Conservation (phyloP, 1,284 basidiomycete genomes). For the Mycena sp. region DNA sequence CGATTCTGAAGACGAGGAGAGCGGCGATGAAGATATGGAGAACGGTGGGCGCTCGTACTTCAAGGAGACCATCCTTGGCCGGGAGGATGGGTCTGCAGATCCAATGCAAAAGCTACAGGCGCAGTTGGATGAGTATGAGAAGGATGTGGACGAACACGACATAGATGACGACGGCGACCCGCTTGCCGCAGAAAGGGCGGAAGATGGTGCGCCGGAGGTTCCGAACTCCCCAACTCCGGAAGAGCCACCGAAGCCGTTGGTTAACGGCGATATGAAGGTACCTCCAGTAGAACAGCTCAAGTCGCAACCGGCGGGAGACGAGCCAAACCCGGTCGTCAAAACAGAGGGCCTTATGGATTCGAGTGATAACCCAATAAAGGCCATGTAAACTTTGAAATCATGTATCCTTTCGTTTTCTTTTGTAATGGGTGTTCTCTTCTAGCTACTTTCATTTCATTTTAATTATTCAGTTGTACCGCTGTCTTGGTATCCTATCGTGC, state of each 20-base stretch:
- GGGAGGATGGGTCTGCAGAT: constrained; percentile 52
- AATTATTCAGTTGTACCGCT: constrained; percentile 9
- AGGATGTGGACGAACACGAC: constrained; percentile 45
- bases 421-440: constrained; percentile 17
- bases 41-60: constrained; percentile 53
- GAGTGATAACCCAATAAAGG: constrained; percentile 74
- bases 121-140: constrained; percentile 70
- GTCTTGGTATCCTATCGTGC: constrained; percentile 22
- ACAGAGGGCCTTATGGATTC: constrained; percentile 79
- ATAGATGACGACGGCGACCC: constrained; percentile 36
- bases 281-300: constrained; percentile 60
- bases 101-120: constrained; percentile 65
- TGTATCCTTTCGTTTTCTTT: constrained; percentile 20
- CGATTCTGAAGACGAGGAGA: constrained; percentile 65
- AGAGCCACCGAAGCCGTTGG: constrained; percentile 34
- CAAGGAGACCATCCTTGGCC: constrained; percentile 55
- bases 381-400: constrained; percentile 20
- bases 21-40: constrained; percentile 55
- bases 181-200: constrained; percentile 21
- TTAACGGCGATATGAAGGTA: constrained; percentile 55
- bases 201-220: constrained; percentile 22
- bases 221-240: constrained; percentile 21
- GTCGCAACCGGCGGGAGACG: constrained; percentile 67
- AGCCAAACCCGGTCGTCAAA: constrained; percentile 62
- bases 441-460: constrained; percentile 23